Base-by-base conservation (phyloP, 2,329 filamentous ascomycete species). In the Cucurbitaria berberidis region DNA sequence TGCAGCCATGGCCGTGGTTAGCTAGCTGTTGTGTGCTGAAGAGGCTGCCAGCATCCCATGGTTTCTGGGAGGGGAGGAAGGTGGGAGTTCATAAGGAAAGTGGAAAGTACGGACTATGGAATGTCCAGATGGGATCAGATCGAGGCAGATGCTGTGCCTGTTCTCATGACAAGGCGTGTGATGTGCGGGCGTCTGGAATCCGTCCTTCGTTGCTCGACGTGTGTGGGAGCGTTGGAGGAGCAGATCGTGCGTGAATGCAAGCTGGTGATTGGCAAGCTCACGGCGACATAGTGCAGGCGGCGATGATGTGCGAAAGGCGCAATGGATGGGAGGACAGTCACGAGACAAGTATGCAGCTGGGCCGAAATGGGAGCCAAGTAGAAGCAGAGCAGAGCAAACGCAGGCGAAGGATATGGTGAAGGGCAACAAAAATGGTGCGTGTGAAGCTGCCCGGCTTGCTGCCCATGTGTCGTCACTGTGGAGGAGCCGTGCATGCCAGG, bases 1-100 rank as follows among this genome's bases (percentile, higher is more conserved):
- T 72, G 64, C 52, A 59, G 69, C 67, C 70, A 69, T 71, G 55
- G 59, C 36, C 18, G 15, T 50, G 47, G 64, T 72, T 61, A 73
- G 64, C 72, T 61, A 73, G 70, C 62, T 54, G 57, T 26, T 46
- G 61, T 48, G 53, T 56, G 43, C 21, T 40, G 32, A 45, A 27
- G 39, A 7, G 38, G 27, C 16, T 19, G 29, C 24, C 34, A 19
- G 29, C 24, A 30, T 36, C 36, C 53, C 57, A 62, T 64, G 46
- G n/a, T 50, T 13, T n/a, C n/a, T n/a, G n/a, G n/a, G n/a, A n/a
- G n/a, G 41, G 21, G 21, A 26, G 36, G 43, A 40, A 21, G 27
- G 21, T 40, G 36, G 22, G 38, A n/a, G 51, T 32, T 45, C 45
- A 48, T 36, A 47, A 39, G 53, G 60, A 57, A 55, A 45, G 59